These are phyloP conservation scores for Plantago lanceolata DNA, from an alignment of 305 asterid species.

Conservation along the genomic window DNA sequence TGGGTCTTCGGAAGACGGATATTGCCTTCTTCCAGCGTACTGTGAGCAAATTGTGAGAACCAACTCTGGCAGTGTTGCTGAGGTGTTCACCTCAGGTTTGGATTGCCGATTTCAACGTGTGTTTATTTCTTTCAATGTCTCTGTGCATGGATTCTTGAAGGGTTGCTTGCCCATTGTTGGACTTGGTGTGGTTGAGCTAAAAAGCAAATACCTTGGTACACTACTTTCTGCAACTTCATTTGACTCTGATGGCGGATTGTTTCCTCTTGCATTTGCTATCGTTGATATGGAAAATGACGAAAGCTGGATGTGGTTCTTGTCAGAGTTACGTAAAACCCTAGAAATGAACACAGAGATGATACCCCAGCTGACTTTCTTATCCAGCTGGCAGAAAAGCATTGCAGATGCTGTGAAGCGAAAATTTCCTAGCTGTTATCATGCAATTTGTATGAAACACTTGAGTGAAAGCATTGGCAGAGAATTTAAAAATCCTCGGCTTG, in stretches of 20 bases:
- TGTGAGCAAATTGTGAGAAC: slow-evolving; percentile 55
- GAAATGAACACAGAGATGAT: slow-evolving; percentile 47
- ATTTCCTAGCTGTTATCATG: slow-evolving; percentile 44
- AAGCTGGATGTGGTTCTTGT: slow-evolving; percentile 73
- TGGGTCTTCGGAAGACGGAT: slow-evolving; percentile 84
- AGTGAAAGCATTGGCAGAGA: slow-evolving; percentile 61
- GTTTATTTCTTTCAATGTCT: slow-evolving; percentile 61
- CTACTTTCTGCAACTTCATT: slow-evolving; percentile 65
- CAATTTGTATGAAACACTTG: slow-evolving; percentile 61
- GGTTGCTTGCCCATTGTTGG: slow-evolving; percentile 67
- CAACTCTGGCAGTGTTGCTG: slow-evolving; percentile 65
- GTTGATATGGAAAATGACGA: slow-evolving; percentile 64
- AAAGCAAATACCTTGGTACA: slow-evolving; percentile 64
- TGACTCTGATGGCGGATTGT: slow-evolving; percentile 69
- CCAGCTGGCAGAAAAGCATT: slow-evolving; percentile 48
- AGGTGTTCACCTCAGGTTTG: slow-evolving; percentile 54
- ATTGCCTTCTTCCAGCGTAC: slow-evolving; percentile 58
- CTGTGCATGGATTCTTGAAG: slow-evolving; percentile 48
- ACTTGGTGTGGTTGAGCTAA: slow-evolving; percentile 56
- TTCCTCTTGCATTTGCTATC: slow-evolving; percentile 64
- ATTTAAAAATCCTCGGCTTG: slow-evolving; percentile 62
- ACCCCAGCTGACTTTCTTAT: slow-evolving; percentile 49
- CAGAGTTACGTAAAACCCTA: slow-evolving; percentile 52
- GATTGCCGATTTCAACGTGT: slow-evolving; percentile 62
- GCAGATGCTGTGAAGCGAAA: slow-evolving; percentile 56